These are phyloP conservation scores for Metschnikowia kunwiensis DNA, from an alignment of 805 yeast species.

Conservation along the genomic window DNA sequence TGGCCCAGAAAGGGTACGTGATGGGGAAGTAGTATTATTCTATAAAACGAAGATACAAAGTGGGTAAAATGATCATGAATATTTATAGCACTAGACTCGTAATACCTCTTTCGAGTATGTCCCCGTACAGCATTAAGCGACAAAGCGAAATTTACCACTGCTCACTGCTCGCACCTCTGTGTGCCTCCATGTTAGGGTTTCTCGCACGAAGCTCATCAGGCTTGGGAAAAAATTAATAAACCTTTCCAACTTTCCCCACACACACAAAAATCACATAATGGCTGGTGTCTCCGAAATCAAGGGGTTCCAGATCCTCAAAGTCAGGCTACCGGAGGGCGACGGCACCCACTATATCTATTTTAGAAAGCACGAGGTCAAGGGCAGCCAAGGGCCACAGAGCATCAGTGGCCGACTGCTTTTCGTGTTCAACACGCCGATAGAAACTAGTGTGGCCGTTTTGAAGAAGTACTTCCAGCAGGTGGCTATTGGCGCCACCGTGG, in stretches of 20 bases:
- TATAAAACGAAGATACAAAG: no score
- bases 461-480: slow-evolving; percentile 56
- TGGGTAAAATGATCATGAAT: no score
- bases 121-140: no score
- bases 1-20: no score
- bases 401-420: slow-evolving; percentile 54
- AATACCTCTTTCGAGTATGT: no score
- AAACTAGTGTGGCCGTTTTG: slow-evolving; percentile 49
- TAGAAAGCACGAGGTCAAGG: slow-evolving; percentile 57
- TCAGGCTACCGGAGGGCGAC: slow-evolving; percentile 38
- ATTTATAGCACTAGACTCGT: no score
- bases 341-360: slow-evolving; percentile 57
- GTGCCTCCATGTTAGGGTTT: no score
- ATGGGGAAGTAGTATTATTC: no score
- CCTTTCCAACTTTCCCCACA: not conserved
- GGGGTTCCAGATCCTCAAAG: slow-evolving; percentile 54
- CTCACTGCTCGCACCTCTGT: no score
- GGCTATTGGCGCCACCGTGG: slow-evolving; percentile 64
- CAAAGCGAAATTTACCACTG: no score
- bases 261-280: slow-evolving; percentile 5
- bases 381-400: slow-evolving; percentile 23
- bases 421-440: slow-evolving; percentile 70
- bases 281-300: slow-evolving; percentile 42
- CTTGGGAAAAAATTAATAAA: not conserved
- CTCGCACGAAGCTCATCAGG: slow-evolving; percentile 5